phyloP scores from a whole-genome alignment of 495 filamentous ascomycete genomes.

The Lepraria neglecta region DNA sequence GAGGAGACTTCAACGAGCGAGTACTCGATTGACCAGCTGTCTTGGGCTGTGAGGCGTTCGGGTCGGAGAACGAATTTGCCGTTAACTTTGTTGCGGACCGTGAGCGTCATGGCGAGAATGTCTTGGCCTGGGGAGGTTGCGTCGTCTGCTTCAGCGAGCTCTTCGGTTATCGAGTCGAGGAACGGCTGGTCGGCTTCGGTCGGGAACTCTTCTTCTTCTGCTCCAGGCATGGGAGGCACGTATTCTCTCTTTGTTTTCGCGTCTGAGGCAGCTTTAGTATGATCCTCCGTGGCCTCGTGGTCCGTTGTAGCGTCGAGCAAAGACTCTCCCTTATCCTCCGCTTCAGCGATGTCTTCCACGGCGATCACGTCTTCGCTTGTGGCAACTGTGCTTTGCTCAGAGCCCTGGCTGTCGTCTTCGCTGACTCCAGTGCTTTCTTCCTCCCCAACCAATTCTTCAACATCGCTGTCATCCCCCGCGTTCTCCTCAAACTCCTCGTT shows the following conservation, averaged over 20 bases:
- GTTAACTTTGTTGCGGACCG: slow-evolving; percentile 68
- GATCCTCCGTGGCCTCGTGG: slow-evolving; percentile 11
- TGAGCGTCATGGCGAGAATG: slow-evolving; percentile 61
- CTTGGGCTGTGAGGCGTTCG: slow-evolving; percentile 36
- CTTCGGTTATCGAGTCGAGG: slow-evolving; percentile 20
- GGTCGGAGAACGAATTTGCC: slow-evolving; percentile 57
- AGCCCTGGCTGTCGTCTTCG: slow-evolving; percentile 18
- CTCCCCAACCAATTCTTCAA: slow-evolving; percentile 25
- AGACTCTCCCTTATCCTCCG: slow-evolving; percentile 10
- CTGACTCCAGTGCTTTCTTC: slow-evolving; percentile 26
- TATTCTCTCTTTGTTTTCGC: not conserved
- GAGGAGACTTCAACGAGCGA: slow-evolving; percentile 52
- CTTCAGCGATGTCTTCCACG: not conserved
- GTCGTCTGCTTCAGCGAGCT: not conserved
- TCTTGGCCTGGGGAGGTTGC: slow-evolving; percentile 21
- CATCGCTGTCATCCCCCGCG: slow-evolving; percentile 25
- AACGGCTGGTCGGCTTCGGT: slow-evolving; percentile 27
- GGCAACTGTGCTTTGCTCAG: slow-evolving; percentile 30
- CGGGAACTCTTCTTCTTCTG: slow-evolving; percentile 17
- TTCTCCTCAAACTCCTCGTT: slow-evolving; percentile 27
- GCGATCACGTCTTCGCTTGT: slow-evolving; percentile 8
- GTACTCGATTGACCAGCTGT: slow-evolving; percentile 75
- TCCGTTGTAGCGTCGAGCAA: not conserved
- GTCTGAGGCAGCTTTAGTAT: not conserved
- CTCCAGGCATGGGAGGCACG: not conserved